Base-by-base conservation (phyloP, 805 yeast species). In the Saccharomyces eubayanus region DNA sequence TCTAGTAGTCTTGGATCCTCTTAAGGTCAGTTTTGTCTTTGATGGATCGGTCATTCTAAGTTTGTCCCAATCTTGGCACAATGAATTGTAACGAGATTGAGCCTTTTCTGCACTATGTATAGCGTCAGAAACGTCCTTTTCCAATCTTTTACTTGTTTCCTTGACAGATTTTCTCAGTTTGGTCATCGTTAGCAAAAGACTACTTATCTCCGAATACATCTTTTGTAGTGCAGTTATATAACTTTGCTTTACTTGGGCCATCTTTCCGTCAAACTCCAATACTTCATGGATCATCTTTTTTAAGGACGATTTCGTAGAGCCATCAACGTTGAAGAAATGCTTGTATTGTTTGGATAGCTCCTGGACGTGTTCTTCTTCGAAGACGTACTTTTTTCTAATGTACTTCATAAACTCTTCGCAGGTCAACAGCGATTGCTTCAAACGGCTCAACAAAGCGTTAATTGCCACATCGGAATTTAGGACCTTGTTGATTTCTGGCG, bases 51-150 rank as follows among this genome's bases (percentile, higher is more conserved):
- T 79, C 46, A 83, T 77, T 64, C 85, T 82, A 47, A 90, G 77
- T 61, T 86, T 84, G 60, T 92, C 97, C 68, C 89, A 79, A 61
- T 94, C 98, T 52, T 83, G 86, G 63, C 97, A 89, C 28, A 90
- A 72, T 51, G 87, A 83, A 64, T 80, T 81, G 67, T 94, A 92
- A 66, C 82, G 83, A 36, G 73, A 61, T 68, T 87, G 88, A 14
- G 97, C 95, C 78, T 92, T 92, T 59, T 89, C 96, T 1, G 96
- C 97, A 46, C 81, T 79, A 53, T 76, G 74, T 50, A 90, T 91
- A 6, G 96, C 83, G 54, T 94, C 98, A 11, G 76, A 64, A 36
- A 90, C 91, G 55, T 86, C 95, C 64, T 87, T 89, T 65, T 94
- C 99, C 60, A 84, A 80, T 49, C 87, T 77, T 62, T 81, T 78